phyloP scores from a whole-genome alignment of 345 rosid species.

The Brassica juncea region DNA sequence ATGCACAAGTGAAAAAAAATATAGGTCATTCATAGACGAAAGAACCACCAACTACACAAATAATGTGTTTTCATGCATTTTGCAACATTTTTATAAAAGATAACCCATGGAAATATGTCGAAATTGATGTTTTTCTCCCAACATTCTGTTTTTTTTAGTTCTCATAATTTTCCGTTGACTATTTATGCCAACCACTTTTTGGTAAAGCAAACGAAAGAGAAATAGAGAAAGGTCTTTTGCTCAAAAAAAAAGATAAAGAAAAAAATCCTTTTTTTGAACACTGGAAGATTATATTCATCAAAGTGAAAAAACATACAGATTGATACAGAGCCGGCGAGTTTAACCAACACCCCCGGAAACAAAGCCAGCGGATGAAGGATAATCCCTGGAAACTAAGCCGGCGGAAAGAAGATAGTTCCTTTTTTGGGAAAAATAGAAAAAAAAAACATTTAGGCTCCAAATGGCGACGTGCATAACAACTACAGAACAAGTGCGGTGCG shows the following conservation, averaged over 20 bases:
- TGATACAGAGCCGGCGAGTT: no score
- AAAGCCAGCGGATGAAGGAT: no score
- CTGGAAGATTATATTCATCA: no score
- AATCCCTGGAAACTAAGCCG: no score
- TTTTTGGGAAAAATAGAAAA: constrained; percentile 14
- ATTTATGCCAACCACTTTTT: constrained; percentile 28
- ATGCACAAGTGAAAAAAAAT: neutral
- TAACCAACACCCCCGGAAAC: no score
- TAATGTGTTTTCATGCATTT: neutral
- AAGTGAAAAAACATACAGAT: no score
- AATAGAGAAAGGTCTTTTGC: neutral
- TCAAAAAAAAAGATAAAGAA: neutral
- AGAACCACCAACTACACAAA: neutral
- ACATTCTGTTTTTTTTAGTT: neutral
- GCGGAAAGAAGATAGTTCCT: no score
- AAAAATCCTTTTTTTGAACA: no score
- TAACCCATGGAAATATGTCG: neutral
- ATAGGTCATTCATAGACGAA: neutral
- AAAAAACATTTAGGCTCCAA: neutral
- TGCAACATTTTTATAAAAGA: neutral
- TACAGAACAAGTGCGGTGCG: no score
- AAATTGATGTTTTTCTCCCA: neutral
- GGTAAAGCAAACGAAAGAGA: constrained; percentile 24
- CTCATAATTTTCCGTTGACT: neutral
- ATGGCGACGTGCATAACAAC: no score